Evolutionary conservation across 2,329 filamentous ascomycete genomes (phyloP).

Genomic region (Gliomastix tumulicola): DNA sequence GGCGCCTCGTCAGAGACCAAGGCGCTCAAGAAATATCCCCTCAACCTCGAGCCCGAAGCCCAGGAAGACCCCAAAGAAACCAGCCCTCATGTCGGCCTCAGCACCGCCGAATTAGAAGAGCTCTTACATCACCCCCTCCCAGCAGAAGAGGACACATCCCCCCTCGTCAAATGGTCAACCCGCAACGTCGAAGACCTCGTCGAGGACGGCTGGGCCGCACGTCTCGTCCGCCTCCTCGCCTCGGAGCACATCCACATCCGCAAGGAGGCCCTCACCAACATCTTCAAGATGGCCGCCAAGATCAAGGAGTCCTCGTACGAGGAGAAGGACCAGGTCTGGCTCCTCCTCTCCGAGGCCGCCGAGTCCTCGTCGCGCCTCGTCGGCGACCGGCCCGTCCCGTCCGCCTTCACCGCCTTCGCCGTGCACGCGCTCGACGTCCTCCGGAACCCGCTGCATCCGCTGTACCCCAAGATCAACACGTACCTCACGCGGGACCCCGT

Average conservation of each 20-base stretch:
- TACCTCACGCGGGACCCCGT: slow-evolving; percentile 72
- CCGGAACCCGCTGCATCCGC: slow-evolving; percentile 67
- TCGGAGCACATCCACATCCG: slow-evolving; percentile 71
- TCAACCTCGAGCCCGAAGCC: neutral
- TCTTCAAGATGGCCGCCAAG: slow-evolving; percentile 58
- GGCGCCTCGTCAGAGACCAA: slow-evolving; percentile 10
- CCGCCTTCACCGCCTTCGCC: slow-evolving; percentile 70
- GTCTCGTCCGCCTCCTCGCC: slow-evolving; percentile 67
- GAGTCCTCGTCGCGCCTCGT: slow-evolving; percentile 61
- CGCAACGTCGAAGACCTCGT: slow-evolving; percentile 74
- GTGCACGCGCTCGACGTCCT: slow-evolving; percentile 63
- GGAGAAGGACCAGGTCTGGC: slow-evolving; percentile 71
- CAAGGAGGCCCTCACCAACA: slow-evolving; percentile 65
- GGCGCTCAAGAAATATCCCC: slow-evolving; percentile 6
- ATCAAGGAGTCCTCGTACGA: slow-evolving; percentile 63
- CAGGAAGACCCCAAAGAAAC: too few relatives aligned
- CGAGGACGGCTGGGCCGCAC: slow-evolving; percentile 66
- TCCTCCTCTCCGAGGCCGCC: slow-evolving; percentile 71
- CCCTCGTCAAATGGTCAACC: slow-evolving; percentile 59
- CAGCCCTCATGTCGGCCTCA: too few relatives aligned
- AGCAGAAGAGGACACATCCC: slow-evolving; percentile 40
- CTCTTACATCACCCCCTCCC: too few relatives aligned
- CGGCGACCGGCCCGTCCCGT: slow-evolving; percentile 56
- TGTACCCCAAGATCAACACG: slow-evolving; percentile 81
- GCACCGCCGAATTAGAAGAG: too few relatives aligned